phyloP scores from a whole-genome alignment of 2,329 filamentous ascomycete species.

The Huntiella abstrusa region DNA sequence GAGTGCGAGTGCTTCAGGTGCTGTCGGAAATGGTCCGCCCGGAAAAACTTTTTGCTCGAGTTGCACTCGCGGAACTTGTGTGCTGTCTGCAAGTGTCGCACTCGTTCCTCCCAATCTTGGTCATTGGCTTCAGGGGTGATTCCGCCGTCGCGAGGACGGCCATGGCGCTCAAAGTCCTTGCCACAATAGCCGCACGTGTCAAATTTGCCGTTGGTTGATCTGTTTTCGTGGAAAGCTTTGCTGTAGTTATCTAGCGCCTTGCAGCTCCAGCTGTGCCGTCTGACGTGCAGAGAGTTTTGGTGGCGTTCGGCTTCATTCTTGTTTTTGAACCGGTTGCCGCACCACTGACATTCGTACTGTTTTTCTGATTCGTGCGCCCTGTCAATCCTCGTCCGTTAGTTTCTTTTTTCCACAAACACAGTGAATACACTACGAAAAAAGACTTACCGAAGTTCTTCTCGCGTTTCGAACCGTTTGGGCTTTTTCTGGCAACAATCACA shows the following conservation, averaged over 20 bases:
- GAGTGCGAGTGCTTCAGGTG: conserved; percentile 96
- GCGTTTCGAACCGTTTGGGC: conserved; percentile 80
- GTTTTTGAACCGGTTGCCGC: conserved; percentile 93
- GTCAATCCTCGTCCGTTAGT: conserved; percentile 3
- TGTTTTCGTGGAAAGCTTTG: conserved; percentile 72
- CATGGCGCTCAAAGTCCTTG: conserved; percentile 51
- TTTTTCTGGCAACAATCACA: conserved; percentile 97
- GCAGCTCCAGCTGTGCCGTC: conserved; percentile 92
- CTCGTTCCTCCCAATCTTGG: conserved; percentile 71
- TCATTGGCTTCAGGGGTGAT: conserved; percentile 40
- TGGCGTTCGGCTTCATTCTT: conserved; percentile 96
- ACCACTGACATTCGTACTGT: conserved; percentile 85
- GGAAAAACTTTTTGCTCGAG: conserved; percentile 92
- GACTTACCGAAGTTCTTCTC: conserved; percentile 65
- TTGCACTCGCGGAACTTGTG: conserved; percentile 99
- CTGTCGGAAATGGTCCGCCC: conserved; percentile 93
- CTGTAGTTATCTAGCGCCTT: conserved; percentile 62
- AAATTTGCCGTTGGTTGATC: conserved; percentile 41
- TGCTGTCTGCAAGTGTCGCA: conserved; percentile 70
- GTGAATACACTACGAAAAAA: conserved; percentile 9
- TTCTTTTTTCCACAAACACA: background rate
- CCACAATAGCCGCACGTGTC: conserved; percentile 94
- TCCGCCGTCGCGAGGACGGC: conserved; percentile 18
- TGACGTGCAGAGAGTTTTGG: conserved; percentile 83
- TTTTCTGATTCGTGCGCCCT: conserved; percentile 87